Conservation (phyloP, 2,329 filamentous ascomycete genomes). For the Aspergillus persii region DNA sequence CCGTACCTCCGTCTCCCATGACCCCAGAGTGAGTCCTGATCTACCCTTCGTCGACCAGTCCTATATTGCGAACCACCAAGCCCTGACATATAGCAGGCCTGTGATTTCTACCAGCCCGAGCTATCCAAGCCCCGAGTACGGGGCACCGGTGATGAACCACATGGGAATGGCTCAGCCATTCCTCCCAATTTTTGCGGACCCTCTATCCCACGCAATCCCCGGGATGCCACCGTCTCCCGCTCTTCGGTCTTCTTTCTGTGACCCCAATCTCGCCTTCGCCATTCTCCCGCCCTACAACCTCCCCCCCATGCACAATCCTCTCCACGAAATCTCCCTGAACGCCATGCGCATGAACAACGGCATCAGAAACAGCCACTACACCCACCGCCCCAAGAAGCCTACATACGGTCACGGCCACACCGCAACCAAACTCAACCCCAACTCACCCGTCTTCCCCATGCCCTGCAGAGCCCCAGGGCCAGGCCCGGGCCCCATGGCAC, state of each 20-base stretch:
- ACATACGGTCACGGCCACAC: not conserved
- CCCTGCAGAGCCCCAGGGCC: slow-evolving; percentile 5
- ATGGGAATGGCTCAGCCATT: slow-evolving; percentile 25
- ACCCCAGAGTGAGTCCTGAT: slow-evolving; percentile 35
- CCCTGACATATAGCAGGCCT: slow-evolving; percentile 17
- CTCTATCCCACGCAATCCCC: slow-evolving; percentile 19
- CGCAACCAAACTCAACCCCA: slow-evolving; percentile 11
- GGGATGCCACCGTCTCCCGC: slow-evolving; percentile 30
- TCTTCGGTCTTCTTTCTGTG: slow-evolving; percentile 28
- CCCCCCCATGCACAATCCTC: slow-evolving; percentile 15
- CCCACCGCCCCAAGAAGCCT: not conserved
- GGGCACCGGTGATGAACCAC: slow-evolving; percentile 20
- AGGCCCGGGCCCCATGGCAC: slow-evolving; percentile 3
- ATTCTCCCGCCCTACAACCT: slow-evolving; percentile 31
- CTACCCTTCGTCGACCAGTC: not conserved
- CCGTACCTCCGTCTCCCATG: slow-evolving; percentile 34
- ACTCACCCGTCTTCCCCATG: slow-evolving; percentile 4
- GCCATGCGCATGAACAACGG: slow-evolving; percentile 3
- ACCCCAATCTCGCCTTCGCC: slow-evolving; percentile 22
- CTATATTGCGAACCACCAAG: not conserved
- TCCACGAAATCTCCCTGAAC: slow-evolving; percentile 6
- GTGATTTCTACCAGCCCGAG: slow-evolving; percentile 19
- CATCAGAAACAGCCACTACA: slow-evolving; percentile 10
- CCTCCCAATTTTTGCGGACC: slow-evolving; percentile 29
- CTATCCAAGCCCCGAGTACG: slow-evolving; percentile 28